phyloP scores from a whole-genome alignment of 352 stramenopile species.

The Globisporangium orthogonon region DNA sequence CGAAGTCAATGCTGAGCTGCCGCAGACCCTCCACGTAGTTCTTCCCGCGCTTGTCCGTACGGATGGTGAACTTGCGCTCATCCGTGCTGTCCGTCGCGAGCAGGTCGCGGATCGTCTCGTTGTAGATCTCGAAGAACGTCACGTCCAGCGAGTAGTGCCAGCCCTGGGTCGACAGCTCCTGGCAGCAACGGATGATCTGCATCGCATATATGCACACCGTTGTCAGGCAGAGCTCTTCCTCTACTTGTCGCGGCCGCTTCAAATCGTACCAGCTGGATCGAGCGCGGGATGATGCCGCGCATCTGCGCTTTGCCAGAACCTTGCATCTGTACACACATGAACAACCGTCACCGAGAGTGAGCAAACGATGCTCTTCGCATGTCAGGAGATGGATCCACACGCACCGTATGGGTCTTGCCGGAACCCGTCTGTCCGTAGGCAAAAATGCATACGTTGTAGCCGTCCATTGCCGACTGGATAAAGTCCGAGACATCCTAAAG shows the following conservation, averaged over 20 bases:
- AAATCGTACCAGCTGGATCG: constrained; percentile 80
- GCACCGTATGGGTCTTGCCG: constrained; percentile 95
- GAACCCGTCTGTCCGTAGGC: constrained; percentile 97
- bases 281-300: constrained; percentile 97
- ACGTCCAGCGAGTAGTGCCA: constrained; percentile 97
- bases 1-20: constrained; percentile 68
- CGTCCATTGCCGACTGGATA: constrained; percentile 93
- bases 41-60: constrained; percentile 69
- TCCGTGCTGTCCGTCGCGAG: constrained; percentile 59
- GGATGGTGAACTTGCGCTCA: constrained; percentile 73
- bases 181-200: constrained; percentile 74
- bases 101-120: constrained; percentile 98
- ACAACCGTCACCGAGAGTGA: too few species aligned
- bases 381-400: not conserved
- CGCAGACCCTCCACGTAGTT: constrained; percentile 89
- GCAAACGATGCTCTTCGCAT: too few species aligned
- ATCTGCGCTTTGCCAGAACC: constrained; percentile 93
- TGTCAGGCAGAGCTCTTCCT: too few species aligned
- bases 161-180: constrained; percentile 65
- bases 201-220: not conserved
- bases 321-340: constrained; percentile 85
- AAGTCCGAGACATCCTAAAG: constrained; percentile 79
- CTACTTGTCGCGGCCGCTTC: not conserved
- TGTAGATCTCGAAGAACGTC: constrained; percentile 99
- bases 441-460: constrained; percentile 99